Evolutionary conservation across 441 rosid genomes (phyloP), one percentile per base, ranked within the genome.

Genomic region (Pelargonium cotyledonis): DNA sequence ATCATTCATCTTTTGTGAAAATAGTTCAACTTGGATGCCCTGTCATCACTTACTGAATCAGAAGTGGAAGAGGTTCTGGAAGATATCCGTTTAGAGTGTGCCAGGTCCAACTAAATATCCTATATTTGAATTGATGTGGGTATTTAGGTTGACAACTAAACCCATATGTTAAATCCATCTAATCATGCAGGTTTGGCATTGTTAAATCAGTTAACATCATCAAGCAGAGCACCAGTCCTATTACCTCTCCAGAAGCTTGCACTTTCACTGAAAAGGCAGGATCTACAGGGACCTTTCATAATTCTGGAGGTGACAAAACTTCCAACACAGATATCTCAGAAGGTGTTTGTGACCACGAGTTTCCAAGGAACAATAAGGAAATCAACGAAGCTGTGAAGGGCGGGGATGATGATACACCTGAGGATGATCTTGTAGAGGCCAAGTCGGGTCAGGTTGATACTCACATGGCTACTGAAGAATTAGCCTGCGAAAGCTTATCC

Each of bases 41-140:
- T 92, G 44, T 74, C 77, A 57, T 86, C 79, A 11, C 70, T 92
- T 40, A 78, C 94, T 49, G 77, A 79, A 65, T 23, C 73, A 6
- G 97, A 95, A 80, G 70, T 88, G 72, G 94, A 88, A 77, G 97
- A 90, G 80, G 76, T 82, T 79, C 73, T 92, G 73, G 99, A 91
- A 77, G 97, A 95, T 79, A 82, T 90, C 67, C 89, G 89, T 65
- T 70, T 90, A 68, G 99, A 95, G 79, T 95, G 97, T 80, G 79
- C 78, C 78, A 95, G 99, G 99, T 92, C 67, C 63, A 68, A 66
- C 73, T 47, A 72, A 46, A 65, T 49, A 68, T 77, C 75, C 18
- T 69, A 71, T 29, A 49, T 75, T 69, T 79, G 68, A 60, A 44
- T 73, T 63, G 26, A 5, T 58, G 49, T n/a, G 5, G 15, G 38